These are phyloP conservation scores for Kurtzmaniella fragi DNA, from an alignment of 805 yeast genomes.

Conservation along the genomic window DNA sequence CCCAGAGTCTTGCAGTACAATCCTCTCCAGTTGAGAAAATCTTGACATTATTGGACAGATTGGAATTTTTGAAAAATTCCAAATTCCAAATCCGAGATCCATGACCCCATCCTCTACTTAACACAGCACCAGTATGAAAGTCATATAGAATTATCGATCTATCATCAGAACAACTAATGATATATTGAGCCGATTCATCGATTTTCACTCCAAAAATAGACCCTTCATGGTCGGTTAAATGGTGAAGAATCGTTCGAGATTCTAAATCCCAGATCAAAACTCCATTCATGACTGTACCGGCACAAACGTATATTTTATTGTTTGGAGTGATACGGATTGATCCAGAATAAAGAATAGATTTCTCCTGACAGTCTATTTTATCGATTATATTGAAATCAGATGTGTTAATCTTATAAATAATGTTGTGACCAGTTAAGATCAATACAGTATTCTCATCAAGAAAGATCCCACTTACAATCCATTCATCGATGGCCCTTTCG, in stretches of 20 bases:
- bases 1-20: conserved; percentile 79
- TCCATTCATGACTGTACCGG: conserved; percentile 94
- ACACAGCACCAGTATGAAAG: conserved; percentile 46
- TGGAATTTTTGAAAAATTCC: conserved; percentile 42
- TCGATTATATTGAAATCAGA: conserved; percentile 17
- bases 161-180: conserved; percentile 90
- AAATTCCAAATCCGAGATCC: conserved; percentile 90
- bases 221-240: conserved; percentile 78
- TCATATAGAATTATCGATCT: conserved; percentile 80
- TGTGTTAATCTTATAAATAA: conserved; percentile 32
- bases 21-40: conserved; percentile 81
- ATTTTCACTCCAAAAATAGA: conserved; percentile 79
- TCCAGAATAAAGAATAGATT: conserved; percentile 86
- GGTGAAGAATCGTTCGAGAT: conserved; percentile 40
- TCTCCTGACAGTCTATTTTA: conserved; percentile 52
- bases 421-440: conserved; percentile 78
- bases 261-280: conserved; percentile 70
- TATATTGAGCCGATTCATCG: conserved; percentile 47
- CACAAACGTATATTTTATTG: conserved; percentile 54
- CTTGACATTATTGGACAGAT: conserved; percentile 13
- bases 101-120: conserved; percentile 95
- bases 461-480: conserved; percentile 69
- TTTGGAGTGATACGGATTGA: conserved; percentile 46
- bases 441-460: conserved; percentile 30
- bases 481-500: conserved; percentile 62